These are phyloP conservation scores for Hortiboletus campestris DNA, from an alignment of 768 basidiomycete species.

Conservation along the genomic window DNA sequence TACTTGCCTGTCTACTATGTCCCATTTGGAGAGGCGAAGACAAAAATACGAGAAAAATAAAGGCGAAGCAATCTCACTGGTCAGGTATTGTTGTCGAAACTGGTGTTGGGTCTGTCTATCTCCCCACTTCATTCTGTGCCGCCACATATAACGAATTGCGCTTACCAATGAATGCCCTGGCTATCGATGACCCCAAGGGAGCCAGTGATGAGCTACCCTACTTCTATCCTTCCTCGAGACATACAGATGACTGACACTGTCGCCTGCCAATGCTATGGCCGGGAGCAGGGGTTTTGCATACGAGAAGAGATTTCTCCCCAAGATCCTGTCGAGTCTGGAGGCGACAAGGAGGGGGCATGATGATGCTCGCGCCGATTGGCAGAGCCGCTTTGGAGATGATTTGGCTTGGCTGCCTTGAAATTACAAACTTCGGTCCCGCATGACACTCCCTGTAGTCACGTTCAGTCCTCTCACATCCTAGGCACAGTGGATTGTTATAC, in stretches of 20 bases:
- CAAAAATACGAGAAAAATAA: slow-evolving; percentile 33
- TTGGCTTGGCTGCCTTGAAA: slow-evolving; percentile 53
- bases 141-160: slow-evolving; percentile 73
- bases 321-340: slow-evolving; percentile 33
- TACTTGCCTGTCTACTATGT: slow-evolving; percentile 84
- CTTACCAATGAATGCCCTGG: slow-evolving; percentile 67
- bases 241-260: slow-evolving; percentile 39
- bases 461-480: not conserved
- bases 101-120: slow-evolving; percentile 48
- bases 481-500: slow-evolving; percentile 8
- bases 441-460: slow-evolving; percentile 5
- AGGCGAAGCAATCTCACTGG: slow-evolving; percentile 27
- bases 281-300: slow-evolving; percentile 66
- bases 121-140: slow-evolving; percentile 68
- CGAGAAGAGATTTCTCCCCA: slow-evolving; percentile 20
- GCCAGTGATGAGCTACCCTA: slow-evolving; percentile 38
- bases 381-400: slow-evolving; percentile 52
- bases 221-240: slow-evolving; percentile 31
- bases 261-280: slow-evolving; percentile 60
- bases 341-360: too few species aligned
- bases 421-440: slow-evolving; percentile 40
- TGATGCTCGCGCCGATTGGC: slow-evolving; percentile 45
- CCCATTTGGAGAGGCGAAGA: slow-evolving; percentile 36
- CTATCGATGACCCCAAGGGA: slow-evolving; percentile 62
- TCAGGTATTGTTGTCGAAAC: slow-evolving; percentile 24